Conservation (phyloP, 2,329 filamentous ascomycete genomes). For the Talaromyces sp. region DNA sequence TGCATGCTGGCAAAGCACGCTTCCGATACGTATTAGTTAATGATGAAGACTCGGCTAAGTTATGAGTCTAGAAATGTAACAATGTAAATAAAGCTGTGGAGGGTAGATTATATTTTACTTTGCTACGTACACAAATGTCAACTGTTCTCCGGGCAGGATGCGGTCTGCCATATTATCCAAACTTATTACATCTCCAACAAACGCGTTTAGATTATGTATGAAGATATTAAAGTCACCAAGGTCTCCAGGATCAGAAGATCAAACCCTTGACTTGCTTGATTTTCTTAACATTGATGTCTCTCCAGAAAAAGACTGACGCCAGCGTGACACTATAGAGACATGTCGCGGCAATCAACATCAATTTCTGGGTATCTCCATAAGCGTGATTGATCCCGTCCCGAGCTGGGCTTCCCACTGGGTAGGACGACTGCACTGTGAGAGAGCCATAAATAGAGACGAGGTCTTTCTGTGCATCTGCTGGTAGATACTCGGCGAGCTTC, state of each 20-base stretch:
- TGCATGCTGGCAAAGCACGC: constrained; percentile 42
- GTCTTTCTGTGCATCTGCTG: constrained; percentile 23
- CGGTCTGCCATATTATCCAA: not conserved
- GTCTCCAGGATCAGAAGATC: constrained; percentile 8
- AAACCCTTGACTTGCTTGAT: constrained; percentile 15
- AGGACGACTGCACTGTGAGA: constrained; percentile 38
- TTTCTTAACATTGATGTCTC: constrained; percentile 18
- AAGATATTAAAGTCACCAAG: not conserved
- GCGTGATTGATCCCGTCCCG: constrained; percentile 40
- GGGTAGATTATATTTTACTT: not conserved
- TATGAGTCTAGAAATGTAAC: constrained; percentile 22
- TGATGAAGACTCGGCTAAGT: constrained; percentile 18
- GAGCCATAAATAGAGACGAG: constrained; percentile 36
- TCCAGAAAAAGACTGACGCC: constrained; percentile 15
- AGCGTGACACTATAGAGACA: constrained; percentile 13
- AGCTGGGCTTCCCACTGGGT: constrained; percentile 32
- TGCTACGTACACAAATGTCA: not conserved
- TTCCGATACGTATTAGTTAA: constrained; percentile 45
- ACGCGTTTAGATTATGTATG: not conserved
- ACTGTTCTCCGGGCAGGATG: not conserved
- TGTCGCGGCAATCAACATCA: constrained; percentile 30
- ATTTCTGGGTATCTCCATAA: constrained; percentile 43
- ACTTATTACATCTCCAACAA: not conserved
- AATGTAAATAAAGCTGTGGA: not conserved
- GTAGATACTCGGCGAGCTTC: constrained; percentile 38